Evolutionary conservation across 305 asterid genomes (phyloP).

Genomic region (Solanum hybrid): DNA sequence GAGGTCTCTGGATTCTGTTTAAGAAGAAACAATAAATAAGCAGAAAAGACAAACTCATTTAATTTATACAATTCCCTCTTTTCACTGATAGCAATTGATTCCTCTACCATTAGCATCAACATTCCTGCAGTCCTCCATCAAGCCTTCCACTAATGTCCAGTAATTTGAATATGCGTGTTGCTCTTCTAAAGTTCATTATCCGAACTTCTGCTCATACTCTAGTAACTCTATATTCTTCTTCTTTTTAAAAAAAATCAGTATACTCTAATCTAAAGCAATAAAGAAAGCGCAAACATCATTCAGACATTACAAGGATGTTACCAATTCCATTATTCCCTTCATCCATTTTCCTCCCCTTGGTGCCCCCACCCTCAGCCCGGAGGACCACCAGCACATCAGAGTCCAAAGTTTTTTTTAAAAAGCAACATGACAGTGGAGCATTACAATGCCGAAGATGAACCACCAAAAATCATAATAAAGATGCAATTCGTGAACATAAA

Average conservation of each 20-base stretch:
- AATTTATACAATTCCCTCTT: not conserved
- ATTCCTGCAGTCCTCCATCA: not conserved
- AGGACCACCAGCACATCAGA: not conserved
- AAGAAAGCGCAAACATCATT: not conserved
- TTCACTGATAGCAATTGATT: not conserved
- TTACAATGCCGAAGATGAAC: not conserved
- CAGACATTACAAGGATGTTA: not conserved
- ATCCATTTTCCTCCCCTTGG: not conserved
- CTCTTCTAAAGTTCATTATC: not conserved
- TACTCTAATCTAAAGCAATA: not conserved
- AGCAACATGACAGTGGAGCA: not conserved
- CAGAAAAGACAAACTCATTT: not conserved
- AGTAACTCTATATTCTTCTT: not conserved
- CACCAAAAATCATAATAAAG: not conserved
- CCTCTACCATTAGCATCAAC: not conserved
- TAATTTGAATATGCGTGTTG: not conserved
- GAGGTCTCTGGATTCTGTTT: slow-evolving; percentile 71
- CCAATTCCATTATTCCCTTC: not conserved
- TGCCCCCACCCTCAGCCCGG: not conserved
- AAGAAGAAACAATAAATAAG: slow-evolving; percentile 13
- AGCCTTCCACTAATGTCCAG: not conserved
- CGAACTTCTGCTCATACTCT: not conserved
- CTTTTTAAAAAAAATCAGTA: not conserved
- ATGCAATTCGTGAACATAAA: not conserved
- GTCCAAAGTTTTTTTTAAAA: not conserved